Percentiles rank a stretch among this genome's conserved stretches.
phyloP scores from a whole-genome alignment of 2,329 filamentous ascomycete species.

The Pezicula neosporulosa region DNA sequence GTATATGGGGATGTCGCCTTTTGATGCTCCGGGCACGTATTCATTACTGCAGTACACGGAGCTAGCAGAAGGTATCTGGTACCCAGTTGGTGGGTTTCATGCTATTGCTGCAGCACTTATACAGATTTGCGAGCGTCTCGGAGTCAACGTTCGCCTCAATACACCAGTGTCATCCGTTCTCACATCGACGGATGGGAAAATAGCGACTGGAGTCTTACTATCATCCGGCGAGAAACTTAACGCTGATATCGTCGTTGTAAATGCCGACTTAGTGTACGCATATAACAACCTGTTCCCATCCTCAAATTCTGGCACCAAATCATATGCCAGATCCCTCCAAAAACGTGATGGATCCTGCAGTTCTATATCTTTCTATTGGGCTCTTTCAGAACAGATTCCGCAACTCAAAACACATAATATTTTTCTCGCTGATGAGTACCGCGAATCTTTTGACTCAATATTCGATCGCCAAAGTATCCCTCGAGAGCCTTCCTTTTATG shows the following conservation, averaged over 20 bases:
- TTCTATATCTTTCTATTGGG: constrained; percentile 77
- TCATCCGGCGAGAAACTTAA: constrained; percentile 52
- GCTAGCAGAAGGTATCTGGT: constrained; percentile 73
- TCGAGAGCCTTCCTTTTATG: constrained; percentile 68
- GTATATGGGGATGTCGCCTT: constrained; percentile 81
- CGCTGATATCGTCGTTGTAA: constrained; percentile 67
- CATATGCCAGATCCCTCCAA: constrained; percentile 35
- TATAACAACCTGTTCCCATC: constrained; percentile 62
- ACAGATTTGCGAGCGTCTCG: constrained; percentile 56
- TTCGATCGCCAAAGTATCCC: constrained; percentile 69
- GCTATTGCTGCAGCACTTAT: constrained; percentile 61
- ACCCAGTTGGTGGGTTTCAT: constrained; percentile 69
- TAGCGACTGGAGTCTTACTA: constrained; percentile 56
- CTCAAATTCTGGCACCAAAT: constrained; percentile 7
- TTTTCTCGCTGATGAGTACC: constrained; percentile 71
- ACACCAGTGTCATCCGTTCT: constrained; percentile 54
- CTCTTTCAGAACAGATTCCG: constrained; percentile 54
- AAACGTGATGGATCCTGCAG: constrained; percentile 61
- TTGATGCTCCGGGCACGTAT: constrained; percentile 73
- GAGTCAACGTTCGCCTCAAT: constrained; percentile 59
- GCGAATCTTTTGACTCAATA: constrained; percentile 71
- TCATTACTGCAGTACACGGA: constrained; percentile 73
- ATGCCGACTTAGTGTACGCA: constrained; percentile 72
- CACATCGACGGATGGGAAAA: constrained; percentile 46
- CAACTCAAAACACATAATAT: constrained; percentile 71